Evolutionary conservation across 306 rosid species (phyloP).

Genomic region (Medicago ruthenica): DNA sequence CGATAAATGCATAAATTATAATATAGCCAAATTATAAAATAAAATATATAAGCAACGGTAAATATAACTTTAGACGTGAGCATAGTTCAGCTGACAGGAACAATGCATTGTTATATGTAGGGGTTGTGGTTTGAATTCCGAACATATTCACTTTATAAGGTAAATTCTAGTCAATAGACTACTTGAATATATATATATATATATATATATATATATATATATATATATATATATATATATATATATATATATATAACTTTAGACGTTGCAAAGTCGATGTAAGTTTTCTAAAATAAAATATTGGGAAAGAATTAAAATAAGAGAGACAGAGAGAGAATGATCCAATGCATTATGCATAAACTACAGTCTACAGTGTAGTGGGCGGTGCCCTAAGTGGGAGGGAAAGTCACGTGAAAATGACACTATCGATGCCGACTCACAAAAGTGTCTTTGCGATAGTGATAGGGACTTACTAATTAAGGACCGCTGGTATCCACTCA

Average conservation of each 20-base stretch:
- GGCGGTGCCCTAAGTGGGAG: conserved; percentile 68
- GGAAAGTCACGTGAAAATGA: conserved; percentile 60
- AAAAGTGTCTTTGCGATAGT: not conserved
- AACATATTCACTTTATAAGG: too few species aligned
- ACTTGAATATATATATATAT: too few species aligned
- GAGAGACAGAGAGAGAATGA: not conserved
- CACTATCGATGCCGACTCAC: conserved; percentile 42
- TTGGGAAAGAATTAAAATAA: not conserved
- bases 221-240: too few species aligned
- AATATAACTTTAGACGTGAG: too few species aligned
- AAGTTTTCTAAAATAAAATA: not conserved
- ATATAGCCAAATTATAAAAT: not conserved
- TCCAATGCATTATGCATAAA: not conserved
- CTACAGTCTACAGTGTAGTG: not conserved
- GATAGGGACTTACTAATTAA: not conserved
- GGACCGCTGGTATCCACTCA: not conserved
- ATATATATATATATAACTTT: too few species aligned
- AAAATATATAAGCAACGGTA: not conserved
- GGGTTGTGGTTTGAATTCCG: too few species aligned
- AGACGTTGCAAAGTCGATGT: not conserved
- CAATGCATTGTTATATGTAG: too few species aligned
- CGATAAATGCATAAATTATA: not conserved
- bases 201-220: too few species aligned
- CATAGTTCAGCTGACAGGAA: too few species aligned
- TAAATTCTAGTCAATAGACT: too few species aligned